A percentile compares a stretch with the other conserved stretches of the same genome.
phyloP scores from a whole-genome alignment of 768 basidiomycete genomes.

The Leccinellum albellum region DNA sequence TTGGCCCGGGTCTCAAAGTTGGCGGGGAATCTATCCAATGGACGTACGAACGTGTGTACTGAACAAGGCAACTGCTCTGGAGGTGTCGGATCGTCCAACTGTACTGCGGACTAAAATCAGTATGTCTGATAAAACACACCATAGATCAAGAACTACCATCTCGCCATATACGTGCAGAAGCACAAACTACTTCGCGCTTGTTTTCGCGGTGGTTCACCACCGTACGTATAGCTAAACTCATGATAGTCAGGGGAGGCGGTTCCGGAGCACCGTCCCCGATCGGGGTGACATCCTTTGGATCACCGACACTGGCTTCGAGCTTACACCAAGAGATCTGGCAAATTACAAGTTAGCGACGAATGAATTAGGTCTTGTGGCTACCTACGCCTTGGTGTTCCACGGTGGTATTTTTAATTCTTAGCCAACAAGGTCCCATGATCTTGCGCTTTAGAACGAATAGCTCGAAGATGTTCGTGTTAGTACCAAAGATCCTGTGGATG shows the following conservation, averaged over 20 bases:
- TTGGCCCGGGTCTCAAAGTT: constrained; percentile 74
- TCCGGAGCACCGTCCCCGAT: constrained; percentile 75
- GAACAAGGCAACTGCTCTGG: constrained; percentile 81
- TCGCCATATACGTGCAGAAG: constrained; percentile 80
- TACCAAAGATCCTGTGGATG: constrained; percentile 85
- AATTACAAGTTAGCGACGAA: background rate
- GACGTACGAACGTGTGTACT: constrained; percentile 86
- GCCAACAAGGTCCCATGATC: constrained; percentile 99
- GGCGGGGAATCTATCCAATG: constrained; percentile 81
- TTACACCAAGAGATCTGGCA: constrained; percentile 94
- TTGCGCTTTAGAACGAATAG: constrained; percentile 90
- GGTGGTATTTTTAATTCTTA: constrained; percentile 73
- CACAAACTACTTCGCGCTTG: constrained; percentile 89
- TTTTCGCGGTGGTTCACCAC: constrained; percentile 94
- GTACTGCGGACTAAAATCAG: constrained; percentile 44
- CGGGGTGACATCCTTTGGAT: constrained; percentile 88
- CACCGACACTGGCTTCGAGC: constrained; percentile 75
- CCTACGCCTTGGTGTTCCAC: constrained; percentile 79
- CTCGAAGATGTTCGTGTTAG: constrained; percentile 91
- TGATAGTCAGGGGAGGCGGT: constrained; percentile 83
- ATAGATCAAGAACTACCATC: constrained; percentile 41
- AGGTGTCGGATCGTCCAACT: constrained; percentile 88
- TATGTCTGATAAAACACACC: background rate
- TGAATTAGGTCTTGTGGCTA: constrained; percentile 1
- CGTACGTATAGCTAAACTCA: constrained; percentile 84